Conservation (phyloP, 768 basidiomycete genomes). For the Boletellus emodensis region DNA sequence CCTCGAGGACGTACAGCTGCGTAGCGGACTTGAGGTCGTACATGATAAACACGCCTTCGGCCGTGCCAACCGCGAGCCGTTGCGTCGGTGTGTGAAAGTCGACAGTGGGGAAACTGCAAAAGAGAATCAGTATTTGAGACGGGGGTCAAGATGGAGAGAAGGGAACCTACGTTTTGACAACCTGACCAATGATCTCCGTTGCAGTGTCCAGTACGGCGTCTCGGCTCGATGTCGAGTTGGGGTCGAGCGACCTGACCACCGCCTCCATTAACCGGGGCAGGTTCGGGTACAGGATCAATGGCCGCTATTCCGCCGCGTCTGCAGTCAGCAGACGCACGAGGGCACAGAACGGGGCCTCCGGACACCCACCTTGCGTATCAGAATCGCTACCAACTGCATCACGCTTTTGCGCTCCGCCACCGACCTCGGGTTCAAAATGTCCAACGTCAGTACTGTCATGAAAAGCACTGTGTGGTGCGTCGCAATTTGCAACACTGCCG, state of each 20-base stretch:
- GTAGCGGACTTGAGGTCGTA: slow-evolving; percentile 97
- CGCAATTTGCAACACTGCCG: slow-evolving; percentile 83
- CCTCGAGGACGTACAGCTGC: slow-evolving; percentile 90
- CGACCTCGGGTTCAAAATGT: slow-evolving; percentile 75
- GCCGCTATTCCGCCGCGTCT: slow-evolving; percentile 48
- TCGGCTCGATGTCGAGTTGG: slow-evolving; percentile 68
- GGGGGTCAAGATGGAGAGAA: background rate
- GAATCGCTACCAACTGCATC: slow-evolving; percentile 88
- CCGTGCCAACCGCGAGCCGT: slow-evolving; percentile 88
- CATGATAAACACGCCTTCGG: slow-evolving; percentile 91
- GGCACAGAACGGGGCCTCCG: background rate
- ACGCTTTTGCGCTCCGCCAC: slow-evolving; percentile 81
- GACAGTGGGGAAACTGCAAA: slow-evolving; percentile 78
- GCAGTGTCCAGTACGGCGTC: slow-evolving; percentile 89
- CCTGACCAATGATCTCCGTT: slow-evolving; percentile 89
- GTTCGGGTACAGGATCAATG: slow-evolving; percentile 77
- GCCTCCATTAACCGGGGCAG: slow-evolving; percentile 88
- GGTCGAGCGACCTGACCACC: slow-evolving; percentile 94
- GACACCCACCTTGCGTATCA: slow-evolving; percentile 75
- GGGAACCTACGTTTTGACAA: slow-evolving; percentile 90
- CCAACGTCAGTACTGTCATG: slow-evolving; percentile 90
- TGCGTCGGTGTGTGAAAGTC: slow-evolving; percentile 89
- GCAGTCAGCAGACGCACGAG: background rate
- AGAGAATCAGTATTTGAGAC: background rate
- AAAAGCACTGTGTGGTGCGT: slow-evolving; percentile 80